Base-by-base conservation (phyloP, 2,329 filamentous ascomycete genomes). In the Dryadomyces quercus-mongolicae region DNA sequence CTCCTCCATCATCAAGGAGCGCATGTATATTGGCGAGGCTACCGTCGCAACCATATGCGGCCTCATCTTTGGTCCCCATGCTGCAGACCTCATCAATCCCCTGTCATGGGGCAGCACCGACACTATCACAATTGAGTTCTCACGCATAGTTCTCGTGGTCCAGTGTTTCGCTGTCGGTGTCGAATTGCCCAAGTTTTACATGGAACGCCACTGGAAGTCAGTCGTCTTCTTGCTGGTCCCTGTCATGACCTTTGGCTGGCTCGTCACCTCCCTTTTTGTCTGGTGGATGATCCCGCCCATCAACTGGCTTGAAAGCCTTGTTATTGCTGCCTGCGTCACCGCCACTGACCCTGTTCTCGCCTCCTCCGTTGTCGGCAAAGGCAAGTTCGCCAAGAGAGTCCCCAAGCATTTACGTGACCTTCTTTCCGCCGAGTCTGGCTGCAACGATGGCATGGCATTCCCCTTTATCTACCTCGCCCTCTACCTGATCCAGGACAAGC, bases 381-480 rank as follows among this genome's bases (percentile, higher is more conserved):
- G 93, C 64, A 98, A 98, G 70, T 98, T 98, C 64, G 92, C 93
- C 40, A 95, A 95, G 72, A 84, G 93, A 59, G 90, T 98, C 5
- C 93, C 93, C 21, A 97, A 96, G 74, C 93, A 98, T 82, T 74
- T 98, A 71, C 81, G 93, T 76, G 93, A 98, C 71, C 67, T 98
- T 52, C 75, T 98, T 13, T 98, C 93, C 5, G 91, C 91, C 55
- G 93, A 98, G 71, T 98, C 93, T 8, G 93, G 93, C 34, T 98
- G 93, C 72, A 98, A 98, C 76, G 93, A 98, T 68, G 93, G 93
- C 70, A 98, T 98, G 93, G 93, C 93, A 1, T 98, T 98, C 65
- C 93, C 93, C 0, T 98, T 98, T 68, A 81, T 98, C 63, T 98
- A 98, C 67, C 77, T 98, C 34, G 85, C 88, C 1, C 74, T 96